These are phyloP conservation scores for Populus hybrid DNA, from an alignment of 441 rosid species.

Conservation along the genomic window DNA sequence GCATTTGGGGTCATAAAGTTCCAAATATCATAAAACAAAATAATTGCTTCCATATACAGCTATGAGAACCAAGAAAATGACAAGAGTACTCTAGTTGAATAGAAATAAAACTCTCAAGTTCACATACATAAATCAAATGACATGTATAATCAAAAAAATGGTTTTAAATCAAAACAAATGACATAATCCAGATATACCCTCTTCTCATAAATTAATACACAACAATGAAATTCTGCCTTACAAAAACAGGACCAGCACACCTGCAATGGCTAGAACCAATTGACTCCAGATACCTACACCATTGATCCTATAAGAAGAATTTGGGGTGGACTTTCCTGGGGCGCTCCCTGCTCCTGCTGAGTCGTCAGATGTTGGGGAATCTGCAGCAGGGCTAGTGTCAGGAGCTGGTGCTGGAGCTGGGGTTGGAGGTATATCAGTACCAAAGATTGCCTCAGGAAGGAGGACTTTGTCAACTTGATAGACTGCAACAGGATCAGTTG, in stretches of 20 bases:
- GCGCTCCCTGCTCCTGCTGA: constrained; percentile 21
- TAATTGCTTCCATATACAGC: not conserved
- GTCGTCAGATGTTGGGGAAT: constrained; percentile 52
- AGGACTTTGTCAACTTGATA: constrained; percentile 78
- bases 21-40: not conserved
- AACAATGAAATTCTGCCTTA: constrained; percentile 26
- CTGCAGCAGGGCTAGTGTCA: constrained; percentile 52
- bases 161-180: constrained; percentile 29
- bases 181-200: constrained; percentile 27
- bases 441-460: constrained; percentile 85
- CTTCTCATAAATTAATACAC: constrained; percentile 21
- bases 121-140: constrained; percentile 3
- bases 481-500: constrained; percentile 78
- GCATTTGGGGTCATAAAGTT: not conserved
- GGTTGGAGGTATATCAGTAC: constrained; percentile 85
- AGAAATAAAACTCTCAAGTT: too few species aligned
- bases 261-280: constrained; percentile 40
- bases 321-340: constrained; percentile 34
- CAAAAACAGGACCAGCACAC: constrained; percentile 48
- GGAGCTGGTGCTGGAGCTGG: constrained; percentile 90
- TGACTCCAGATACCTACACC: constrained; percentile 35
- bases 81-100: too few species aligned
- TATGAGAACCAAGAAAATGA: too few species aligned
- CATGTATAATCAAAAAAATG: constrained; percentile 37
- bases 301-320: constrained; percentile 35